A percentile compares a stretch with the other conserved stretches of the same genome.
phyloP scores from a whole-genome alignment of 306 rosid species.

The Quercus bicolor region DNA sequence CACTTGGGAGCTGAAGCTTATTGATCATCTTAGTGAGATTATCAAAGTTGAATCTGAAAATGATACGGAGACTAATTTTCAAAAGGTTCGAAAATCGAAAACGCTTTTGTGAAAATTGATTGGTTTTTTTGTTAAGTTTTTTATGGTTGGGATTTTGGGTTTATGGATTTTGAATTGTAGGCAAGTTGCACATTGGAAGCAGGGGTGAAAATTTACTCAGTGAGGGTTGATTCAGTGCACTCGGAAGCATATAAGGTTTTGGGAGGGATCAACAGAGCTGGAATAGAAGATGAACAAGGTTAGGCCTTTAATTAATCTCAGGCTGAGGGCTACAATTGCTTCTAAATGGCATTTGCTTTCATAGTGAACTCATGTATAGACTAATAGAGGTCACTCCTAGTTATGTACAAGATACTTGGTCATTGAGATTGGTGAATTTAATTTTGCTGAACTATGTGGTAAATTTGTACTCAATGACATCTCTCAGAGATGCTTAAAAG shows the following conservation, averaged over 20 bases:
- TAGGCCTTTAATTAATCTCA: neutral
- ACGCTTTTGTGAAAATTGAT: neutral
- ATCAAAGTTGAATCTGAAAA: constrained; percentile 46
- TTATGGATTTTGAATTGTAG: constrained; percentile 12
- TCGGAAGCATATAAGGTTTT: constrained; percentile 60
- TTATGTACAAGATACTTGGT: neutral
- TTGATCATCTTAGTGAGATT: constrained; percentile 50
- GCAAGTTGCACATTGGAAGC: constrained; percentile 65
- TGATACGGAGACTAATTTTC: constrained; percentile 54
- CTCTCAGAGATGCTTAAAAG: neutral
- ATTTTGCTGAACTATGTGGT: neutral
- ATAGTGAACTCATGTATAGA: neutral
- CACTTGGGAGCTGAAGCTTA: constrained; percentile 60
- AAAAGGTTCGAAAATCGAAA: constrained; percentile 33
- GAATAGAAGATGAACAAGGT: constrained; percentile 52
- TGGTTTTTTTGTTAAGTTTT: neutral
- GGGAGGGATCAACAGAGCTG: constrained; percentile 56
- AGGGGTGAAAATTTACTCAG: constrained; percentile 54
- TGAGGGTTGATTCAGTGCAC: constrained; percentile 59
- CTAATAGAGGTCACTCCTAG: neutral
- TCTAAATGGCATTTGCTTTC: neutral
- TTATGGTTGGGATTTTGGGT: neutral
- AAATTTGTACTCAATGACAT: neutral
- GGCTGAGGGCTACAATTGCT: neutral
- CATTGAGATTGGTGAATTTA: neutral